These are phyloP conservation scores for Phytophthora fragariaefolia DNA, from an alignment of 352 stramenopile species.

Conservation along the genomic window DNA sequence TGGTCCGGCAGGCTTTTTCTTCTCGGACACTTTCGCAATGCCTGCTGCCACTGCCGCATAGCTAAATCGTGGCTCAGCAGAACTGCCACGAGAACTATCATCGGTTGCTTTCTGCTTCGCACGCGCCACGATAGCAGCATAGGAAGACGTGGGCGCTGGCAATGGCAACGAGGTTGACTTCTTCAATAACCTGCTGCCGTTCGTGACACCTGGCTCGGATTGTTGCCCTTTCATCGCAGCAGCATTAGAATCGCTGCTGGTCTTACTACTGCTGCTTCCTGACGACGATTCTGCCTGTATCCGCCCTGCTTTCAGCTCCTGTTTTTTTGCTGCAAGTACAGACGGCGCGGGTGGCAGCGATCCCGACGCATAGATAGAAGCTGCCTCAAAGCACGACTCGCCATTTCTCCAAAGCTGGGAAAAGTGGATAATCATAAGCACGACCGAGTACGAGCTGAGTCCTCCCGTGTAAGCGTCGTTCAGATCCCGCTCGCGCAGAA, in stretches of 20 bases:
- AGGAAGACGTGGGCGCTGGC: constrained; percentile 52
- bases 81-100: constrained; percentile 17
- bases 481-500: constrained; percentile 88
- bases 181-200: constrained; percentile 14
- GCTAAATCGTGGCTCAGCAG: constrained; percentile 53
- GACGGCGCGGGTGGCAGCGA: constrained; percentile 49
- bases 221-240: too few relatives aligned
- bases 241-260: constrained; percentile 15
- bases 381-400: constrained; percentile 55
- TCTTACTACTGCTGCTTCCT: constrained; percentile 21
- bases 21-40: constrained; percentile 53
- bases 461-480: constrained; percentile 93
- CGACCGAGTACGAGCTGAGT: constrained; percentile 92
- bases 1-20: constrained; percentile 21
- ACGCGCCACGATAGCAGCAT: constrained; percentile 59
- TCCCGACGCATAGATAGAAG: constrained; percentile 71
- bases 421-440: constrained; percentile 93
- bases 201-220: background rate
- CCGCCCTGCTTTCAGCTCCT: constrained; percentile 28
- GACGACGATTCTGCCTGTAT: constrained; percentile 21
- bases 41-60: constrained; percentile 78
- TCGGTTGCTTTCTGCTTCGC: constrained; percentile 35
- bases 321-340: constrained; percentile 32
- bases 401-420: constrained; percentile 75
- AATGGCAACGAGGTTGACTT: constrained; percentile 29